Conservation (phyloP, 306 rosid genomes). For the Lathyrus aphaca region DNA sequence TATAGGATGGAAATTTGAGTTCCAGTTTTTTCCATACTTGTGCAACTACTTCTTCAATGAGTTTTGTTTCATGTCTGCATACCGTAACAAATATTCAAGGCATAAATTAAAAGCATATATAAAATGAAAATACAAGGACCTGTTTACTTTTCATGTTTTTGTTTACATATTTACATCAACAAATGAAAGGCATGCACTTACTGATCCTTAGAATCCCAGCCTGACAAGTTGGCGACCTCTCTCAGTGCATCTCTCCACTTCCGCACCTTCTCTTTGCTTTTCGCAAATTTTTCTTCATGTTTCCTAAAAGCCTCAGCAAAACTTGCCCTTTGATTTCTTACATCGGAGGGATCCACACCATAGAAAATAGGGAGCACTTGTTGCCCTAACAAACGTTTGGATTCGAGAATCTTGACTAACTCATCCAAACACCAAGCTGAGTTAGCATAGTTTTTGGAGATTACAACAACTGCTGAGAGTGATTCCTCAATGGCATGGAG, state of each 20-base stretch:
- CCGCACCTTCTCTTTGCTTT: constrained; percentile 11
- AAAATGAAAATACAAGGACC: background rate
- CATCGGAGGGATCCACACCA: constrained; percentile 33
- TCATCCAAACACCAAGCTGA: constrained; percentile 44
- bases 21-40: constrained; percentile 22
- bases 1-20: constrained; percentile 25
- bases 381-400: background rate
- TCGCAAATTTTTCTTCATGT: background rate
- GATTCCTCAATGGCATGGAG: constrained; percentile 28
- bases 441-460: constrained; percentile 35
- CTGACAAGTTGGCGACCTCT: constrained; percentile 28
- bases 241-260: constrained; percentile 36
- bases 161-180: background rate
- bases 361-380: constrained; percentile 32
- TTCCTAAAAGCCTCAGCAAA: constrained; percentile 32
- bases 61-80: constrained; percentile 25
- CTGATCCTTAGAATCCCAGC: constrained; percentile 32
- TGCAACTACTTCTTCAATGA: constrained; percentile 33
- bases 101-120: background rate
- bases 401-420: constrained; percentile 33
- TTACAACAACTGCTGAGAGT: constrained; percentile 24
- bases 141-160: background rate
- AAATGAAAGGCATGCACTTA: constrained; percentile 12
- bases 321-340: constrained; percentile 27
- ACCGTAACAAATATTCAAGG: background rate